phyloP scores from a whole-genome alignment of 2,329 filamentous ascomycete species.

The Aureobasidium pullulans region DNA sequence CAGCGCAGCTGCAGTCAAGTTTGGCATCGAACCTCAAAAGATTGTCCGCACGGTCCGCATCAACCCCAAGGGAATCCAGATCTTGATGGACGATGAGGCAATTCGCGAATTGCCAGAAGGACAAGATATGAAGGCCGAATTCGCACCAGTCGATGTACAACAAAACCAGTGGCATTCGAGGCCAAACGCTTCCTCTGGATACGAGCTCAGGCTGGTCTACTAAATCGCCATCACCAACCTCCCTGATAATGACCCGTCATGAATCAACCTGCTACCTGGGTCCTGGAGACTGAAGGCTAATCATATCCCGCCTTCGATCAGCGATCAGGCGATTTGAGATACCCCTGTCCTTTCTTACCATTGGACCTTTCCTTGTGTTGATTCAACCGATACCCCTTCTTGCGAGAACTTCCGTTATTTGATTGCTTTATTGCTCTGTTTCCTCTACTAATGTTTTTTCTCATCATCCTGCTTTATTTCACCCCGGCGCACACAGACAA shows the following conservation, averaged over 20 bases:
- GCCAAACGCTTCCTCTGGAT: constrained; percentile 36
- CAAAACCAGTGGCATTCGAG: constrained; percentile 39
- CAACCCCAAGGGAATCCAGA: constrained; percentile 66
- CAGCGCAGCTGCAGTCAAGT: constrained; percentile 67
- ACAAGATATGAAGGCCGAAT: constrained; percentile 74
- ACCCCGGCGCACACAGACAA: background rate
- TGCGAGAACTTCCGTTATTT: background rate
- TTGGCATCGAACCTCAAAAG: constrained; percentile 64
- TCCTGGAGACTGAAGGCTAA: constrained; percentile 13
- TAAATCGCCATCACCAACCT: constrained; percentile 20
- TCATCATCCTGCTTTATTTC: background rate
- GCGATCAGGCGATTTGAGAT: constrained; percentile 12
- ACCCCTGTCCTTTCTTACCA: constrained; percentile 9
- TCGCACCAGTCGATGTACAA: constrained; percentile 48
- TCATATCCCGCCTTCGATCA: constrained; percentile 10
- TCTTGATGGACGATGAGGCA: constrained; percentile 87
- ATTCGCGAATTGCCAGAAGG: constrained; percentile 78
- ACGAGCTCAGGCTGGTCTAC: constrained; percentile 43
- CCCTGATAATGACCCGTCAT: constrained; percentile 4
- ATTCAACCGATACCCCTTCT: constrained; percentile 5
- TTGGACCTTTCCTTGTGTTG: constrained; percentile 13
- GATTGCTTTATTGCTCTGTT: background rate
- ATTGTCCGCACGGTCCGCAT: constrained; percentile 66
- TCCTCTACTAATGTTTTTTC: constrained; percentile 1
- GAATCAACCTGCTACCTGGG: constrained; percentile 10